A percentile compares a stretch with the other conserved stretches of the same genome.
Conservation (phyloP, 345 rosid genomes). For the Lepidium aucheri region DNA sequence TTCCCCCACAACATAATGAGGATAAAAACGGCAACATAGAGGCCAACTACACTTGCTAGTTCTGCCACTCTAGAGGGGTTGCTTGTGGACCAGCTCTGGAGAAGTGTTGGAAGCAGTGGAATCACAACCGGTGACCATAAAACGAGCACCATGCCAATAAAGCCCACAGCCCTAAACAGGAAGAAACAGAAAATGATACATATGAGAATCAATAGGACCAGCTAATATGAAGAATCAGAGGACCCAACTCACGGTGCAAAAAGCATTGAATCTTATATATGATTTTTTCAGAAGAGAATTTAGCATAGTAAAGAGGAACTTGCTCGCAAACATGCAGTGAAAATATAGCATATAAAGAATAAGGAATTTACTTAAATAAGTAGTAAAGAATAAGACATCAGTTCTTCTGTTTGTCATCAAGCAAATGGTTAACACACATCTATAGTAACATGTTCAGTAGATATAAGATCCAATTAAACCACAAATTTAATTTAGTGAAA, state of each 20-base stretch:
- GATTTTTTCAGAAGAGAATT: not conserved
- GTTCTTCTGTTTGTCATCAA: not conserved
- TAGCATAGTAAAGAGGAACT: not conserved
- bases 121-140: constrained; percentile 80
- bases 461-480: not conserved
- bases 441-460: not conserved
- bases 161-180: constrained; percentile 57
- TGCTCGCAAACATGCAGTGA: not conserved
- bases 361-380: not conserved
- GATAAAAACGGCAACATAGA: constrained; percentile 61
- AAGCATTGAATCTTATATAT: not conserved
- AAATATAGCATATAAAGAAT: not conserved
- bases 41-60: constrained; percentile 66
- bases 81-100: constrained; percentile 69
- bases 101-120: constrained; percentile 80
- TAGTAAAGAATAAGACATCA: not conserved
- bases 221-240: not conserved
- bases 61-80: constrained; percentile 61
- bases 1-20: constrained; percentile 80
- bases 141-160: constrained; percentile 69
- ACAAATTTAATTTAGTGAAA: not conserved
- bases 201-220: constrained; percentile 1
- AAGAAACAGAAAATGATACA: not conserved
- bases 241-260: constrained; percentile 1
- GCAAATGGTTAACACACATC: not conserved